phyloP scores from a whole-genome alignment of 306 rosid species.

The Cicer chorassanicum region DNA sequence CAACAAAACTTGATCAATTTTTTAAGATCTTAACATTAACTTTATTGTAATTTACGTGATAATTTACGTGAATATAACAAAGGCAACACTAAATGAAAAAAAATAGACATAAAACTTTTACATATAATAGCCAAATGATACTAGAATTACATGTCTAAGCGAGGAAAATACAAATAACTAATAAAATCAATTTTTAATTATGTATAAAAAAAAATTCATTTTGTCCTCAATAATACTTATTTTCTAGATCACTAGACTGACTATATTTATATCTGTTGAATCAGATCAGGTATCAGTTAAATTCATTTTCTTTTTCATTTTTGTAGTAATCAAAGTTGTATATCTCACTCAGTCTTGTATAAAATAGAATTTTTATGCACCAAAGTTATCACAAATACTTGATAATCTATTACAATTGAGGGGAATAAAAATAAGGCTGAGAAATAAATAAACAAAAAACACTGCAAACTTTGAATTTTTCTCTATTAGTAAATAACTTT shows the following conservation, averaged over 20 bases:
- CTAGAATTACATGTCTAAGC: not conserved
- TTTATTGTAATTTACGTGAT: not conserved
- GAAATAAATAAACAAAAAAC: not conserved
- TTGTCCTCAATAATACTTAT: not conserved
- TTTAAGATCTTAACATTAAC: not conserved
- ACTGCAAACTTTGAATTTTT: not conserved
- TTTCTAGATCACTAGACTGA: conserved; percentile 25
- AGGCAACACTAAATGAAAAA: not conserved
- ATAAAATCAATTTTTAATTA: not conserved
- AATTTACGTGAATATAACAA: not conserved
- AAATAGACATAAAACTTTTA: not conserved
- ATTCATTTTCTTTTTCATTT: conserved; percentile 8
- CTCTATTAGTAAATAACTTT: not conserved
- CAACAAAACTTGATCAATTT: not conserved
- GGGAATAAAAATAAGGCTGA: not conserved
- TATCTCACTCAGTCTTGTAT: not conserved
- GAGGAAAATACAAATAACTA: not conserved
- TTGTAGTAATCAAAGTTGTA: not conserved
- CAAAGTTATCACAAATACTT: not conserved
- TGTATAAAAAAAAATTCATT: not conserved
- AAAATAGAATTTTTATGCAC: not conserved
- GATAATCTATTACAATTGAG: not conserved
- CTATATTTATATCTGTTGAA: conserved; percentile 7
- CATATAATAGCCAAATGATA: not conserved
- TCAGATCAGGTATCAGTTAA: conserved; percentile 5